Conservation (phyloP, 805 yeast species). For the Yarrowia keelungensis region DNA sequence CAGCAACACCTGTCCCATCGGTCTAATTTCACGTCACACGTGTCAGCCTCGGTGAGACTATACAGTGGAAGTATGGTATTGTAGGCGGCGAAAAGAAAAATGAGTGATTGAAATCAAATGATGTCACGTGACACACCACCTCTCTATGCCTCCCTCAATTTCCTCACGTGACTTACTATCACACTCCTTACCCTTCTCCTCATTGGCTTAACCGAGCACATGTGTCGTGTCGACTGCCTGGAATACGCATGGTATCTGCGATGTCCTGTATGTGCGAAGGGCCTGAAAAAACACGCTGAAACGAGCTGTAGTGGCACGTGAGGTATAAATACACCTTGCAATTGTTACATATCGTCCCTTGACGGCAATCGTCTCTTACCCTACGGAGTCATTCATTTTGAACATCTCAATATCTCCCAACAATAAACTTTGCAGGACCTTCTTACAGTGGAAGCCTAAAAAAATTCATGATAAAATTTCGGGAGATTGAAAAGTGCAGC, state of each 20-base stretch:
- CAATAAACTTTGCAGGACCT: background rate
- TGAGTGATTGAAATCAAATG: too few species aligned
- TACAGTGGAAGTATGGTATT: too few species aligned
- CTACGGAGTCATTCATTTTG: background rate
- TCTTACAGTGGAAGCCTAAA: background rate
- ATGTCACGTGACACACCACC: too few species aligned
- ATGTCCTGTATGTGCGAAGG: slow-evolving; percentile 4
- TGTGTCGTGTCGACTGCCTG: slow-evolving; percentile 4
- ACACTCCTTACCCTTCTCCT: slow-evolving; percentile 2
- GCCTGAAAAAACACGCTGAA: too few species aligned
- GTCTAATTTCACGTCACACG: too few species aligned
- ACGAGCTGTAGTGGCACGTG: too few species aligned
- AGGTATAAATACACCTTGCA: too few species aligned
- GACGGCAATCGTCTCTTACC: too few species aligned
- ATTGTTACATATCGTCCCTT: too few species aligned
- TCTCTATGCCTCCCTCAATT: background rate
- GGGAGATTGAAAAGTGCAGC: background rate
- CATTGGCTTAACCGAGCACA: slow-evolving; percentile 5
- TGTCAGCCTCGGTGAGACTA: too few species aligned
- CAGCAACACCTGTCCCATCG: too few species aligned
- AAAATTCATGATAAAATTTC: slow-evolving; percentile 20
- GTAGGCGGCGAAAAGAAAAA: too few species aligned
- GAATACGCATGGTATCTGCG: slow-evolving; percentile 9
- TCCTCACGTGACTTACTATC: background rate
- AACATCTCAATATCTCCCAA: slow-evolving; percentile 19